Base-by-base conservation (phyloP, 768 basidiomycete species). In the Mycena chlorophos region DNA sequence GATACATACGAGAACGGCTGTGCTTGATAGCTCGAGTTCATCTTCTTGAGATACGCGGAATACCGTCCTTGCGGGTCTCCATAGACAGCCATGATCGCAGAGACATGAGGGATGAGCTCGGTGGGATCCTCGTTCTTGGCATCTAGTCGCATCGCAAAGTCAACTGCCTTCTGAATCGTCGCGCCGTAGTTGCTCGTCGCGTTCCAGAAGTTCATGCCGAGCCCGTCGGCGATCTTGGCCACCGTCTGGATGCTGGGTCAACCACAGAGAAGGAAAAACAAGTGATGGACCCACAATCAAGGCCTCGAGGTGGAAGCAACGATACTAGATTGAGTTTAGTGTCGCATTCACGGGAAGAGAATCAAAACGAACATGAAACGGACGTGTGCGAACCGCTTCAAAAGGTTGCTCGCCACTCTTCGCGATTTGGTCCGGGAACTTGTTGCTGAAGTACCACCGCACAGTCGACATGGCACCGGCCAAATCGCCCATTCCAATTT, bases 261-360 rank as follows among this genome's bases (percentile, higher is more conserved):
- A 27, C 23, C 34, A 31, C 17, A 4, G 19, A 23, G 12, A 5
- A 37, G 14, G 29, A 56, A 5, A 25, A 17, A 10, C 16, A 20
- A 3, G 37, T 19, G 42, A 45, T 50, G 10, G 20, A 65, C 79
- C 74, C 57, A 80, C 81, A 57, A 82, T 78, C 69, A 84, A 67
- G 1, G 81, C 84, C 55, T 83, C 81, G 8, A 84, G 66, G 59
- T 84, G 84, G 71, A 83, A 85, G 47, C 73, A 75, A 5, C 83
- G 76, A 63, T 85, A 85, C 62, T n/a, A n/a, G n/a, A n/a, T n/a
- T n/a, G n/a, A n/a, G n/a, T n/a, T n/a, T n/a, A n/a, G n/a, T n/a
- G n/a, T n/a, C n/a, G n/a, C n/a, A n/a, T n/a, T n/a, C n/a, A n/a
- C n/a, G n/a, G n/a, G n/a, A n/a, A n/a, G n/a, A n/a, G n/a, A n/a